Base-by-base conservation (phyloP, 805 yeast species). In the Kodamaea jinghongensis region DNA sequence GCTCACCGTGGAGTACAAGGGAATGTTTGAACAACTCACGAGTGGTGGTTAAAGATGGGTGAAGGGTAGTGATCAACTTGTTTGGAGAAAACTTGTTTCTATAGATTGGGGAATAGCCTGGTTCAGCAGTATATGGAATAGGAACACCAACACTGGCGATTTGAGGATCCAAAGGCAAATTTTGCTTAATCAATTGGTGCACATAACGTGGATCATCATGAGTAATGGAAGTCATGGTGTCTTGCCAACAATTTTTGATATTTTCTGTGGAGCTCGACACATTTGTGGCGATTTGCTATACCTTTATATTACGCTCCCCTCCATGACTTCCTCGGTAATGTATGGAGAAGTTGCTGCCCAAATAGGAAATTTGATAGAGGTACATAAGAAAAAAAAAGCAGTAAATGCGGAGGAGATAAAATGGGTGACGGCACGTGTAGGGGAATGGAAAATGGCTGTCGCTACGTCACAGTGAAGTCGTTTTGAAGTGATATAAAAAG, bases 21-120 rank as follows among this genome's bases (percentile, higher is more conserved):
- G 78, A 51, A 38, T 65, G 63, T 42, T 65, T 61, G 55, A 78
- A 76, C 37, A 74, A 55, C 14, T 65, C 67, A 49, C 67, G 63
- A 31, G 67, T 63, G 0, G 83, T 78, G 41, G 55, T 50, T 39
- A 79, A 55, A 1, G 61, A 51, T 1, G 75, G 71, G 44, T 74
- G 73, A n/a, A 76, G 61, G 45, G 31, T 36, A 10, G 63, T 58
- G 15, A 74, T 60, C 34, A 65, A 50, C 17, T 38, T 33, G 6
- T 51, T 50, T 2, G 49, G 48, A n/a, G 54, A 42, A 28, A 44
- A 51, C 11, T 35, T 32, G 46, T 56, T 78, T 40, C 87, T 61
- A 52, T 70, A 82, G 6, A 75, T 55, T 2, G 76, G 70, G 17
- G 84, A 75, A 55, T 58, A 74, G 5, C 81, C 82, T 2, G 61